Conservation (phyloP, 768 basidiomycete species). For the Suillus americanus region DNA sequence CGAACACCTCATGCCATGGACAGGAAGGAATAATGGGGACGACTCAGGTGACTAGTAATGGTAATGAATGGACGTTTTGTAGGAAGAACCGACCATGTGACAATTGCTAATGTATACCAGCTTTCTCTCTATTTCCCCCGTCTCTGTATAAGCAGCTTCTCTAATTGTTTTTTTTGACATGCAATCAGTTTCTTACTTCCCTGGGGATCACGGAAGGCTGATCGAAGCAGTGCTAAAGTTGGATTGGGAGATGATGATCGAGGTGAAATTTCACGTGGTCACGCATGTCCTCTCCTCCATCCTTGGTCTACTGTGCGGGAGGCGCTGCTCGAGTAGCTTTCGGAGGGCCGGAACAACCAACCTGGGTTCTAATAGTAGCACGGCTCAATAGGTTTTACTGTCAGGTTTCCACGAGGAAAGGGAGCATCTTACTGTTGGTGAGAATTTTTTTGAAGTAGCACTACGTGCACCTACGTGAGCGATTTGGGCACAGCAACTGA, state of each 20-base stretch:
- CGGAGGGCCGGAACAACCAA: conserved; percentile 49
- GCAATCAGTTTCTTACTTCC: not conserved
- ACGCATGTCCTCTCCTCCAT: not conserved
- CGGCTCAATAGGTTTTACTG: conserved; percentile 77
- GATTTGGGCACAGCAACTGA: too few species aligned
- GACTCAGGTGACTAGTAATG: not conserved
- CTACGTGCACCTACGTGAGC: too few species aligned
- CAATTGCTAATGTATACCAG: not conserved
- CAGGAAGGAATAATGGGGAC: not conserved
- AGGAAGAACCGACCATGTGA: not conserved
- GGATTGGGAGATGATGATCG: not conserved
- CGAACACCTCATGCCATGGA: not conserved
- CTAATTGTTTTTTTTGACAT: not conserved
- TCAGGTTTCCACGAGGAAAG: not conserved
- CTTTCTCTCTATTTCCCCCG: not conserved
- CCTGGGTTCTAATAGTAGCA: conserved; percentile 73
- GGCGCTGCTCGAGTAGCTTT: not conserved
- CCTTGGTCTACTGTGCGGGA: not conserved
- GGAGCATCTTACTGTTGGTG: too few species aligned
- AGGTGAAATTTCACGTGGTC: not conserved
- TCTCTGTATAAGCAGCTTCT: not conserved
- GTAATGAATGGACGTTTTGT: not conserved
- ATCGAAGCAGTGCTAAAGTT: not conserved
- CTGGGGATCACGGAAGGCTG: not conserved
- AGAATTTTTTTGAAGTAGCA: too few species aligned